Evolutionary conservation across 331 rosid genomes (phyloP).

Genomic region (Saraca asoca): DNA sequence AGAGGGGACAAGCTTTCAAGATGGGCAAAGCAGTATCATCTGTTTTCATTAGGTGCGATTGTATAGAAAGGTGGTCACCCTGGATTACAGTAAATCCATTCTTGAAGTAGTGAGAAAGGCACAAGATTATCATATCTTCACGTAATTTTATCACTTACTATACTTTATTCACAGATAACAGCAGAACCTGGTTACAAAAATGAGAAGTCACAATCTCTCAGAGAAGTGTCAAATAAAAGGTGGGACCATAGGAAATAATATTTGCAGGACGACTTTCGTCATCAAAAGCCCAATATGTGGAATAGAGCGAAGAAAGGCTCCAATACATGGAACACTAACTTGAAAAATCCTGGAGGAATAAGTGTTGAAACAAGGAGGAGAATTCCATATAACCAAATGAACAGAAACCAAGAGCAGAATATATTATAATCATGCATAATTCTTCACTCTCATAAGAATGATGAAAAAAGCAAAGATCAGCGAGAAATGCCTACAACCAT

Average conservation of each 20-base stretch:
- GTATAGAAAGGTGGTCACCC: too few relatives aligned
- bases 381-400: neutral
- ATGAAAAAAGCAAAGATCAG: neutral
- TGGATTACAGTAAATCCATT: too few relatives aligned
- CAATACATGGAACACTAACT: neutral
- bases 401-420: conserved; percentile 8
- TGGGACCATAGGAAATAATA: neutral
- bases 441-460: neutral
- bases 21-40: too few relatives aligned
- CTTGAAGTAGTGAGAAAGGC: too few relatives aligned
- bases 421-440: neutral
- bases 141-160: too few relatives aligned
- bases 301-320: neutral
- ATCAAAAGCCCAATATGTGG: neutral
- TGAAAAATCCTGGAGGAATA: neutral
- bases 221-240: neutral
- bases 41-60: too few relatives aligned
- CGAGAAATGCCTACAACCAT: neutral
- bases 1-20: too few relatives aligned
- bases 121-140: too few relatives aligned
- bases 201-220: neutral
- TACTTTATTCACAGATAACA: too few relatives aligned
- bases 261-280: neutral
- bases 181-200: too few relatives aligned
- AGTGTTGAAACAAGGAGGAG: neutral